Conservation (phyloP, 2,329 filamentous ascomycete genomes). For the Botrytis hyacinthi region DNA sequence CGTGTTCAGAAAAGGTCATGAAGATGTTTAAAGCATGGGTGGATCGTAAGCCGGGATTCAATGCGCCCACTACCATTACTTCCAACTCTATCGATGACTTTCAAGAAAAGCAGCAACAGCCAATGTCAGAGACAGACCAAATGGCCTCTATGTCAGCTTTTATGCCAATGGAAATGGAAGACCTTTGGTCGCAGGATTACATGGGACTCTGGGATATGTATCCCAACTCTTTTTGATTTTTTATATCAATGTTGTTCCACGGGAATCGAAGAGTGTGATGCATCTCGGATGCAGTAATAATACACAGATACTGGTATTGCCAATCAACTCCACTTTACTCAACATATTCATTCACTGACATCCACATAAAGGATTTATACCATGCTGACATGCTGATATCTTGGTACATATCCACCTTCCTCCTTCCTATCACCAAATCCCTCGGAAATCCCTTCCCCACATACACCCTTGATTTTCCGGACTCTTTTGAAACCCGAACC, state of each 20-base stretch:
- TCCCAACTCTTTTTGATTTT: background rate
- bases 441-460: background rate
- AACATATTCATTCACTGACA: background rate
- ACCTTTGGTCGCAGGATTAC: constrained; percentile 13
- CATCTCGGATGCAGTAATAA: background rate
- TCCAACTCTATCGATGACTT: background rate
- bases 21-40: constrained; percentile 8
- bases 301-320: background rate
- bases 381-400: background rate
- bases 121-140: background rate
- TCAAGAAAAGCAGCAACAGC: background rate
- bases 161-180: constrained; percentile 9
- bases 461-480: background rate
- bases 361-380: background rate
- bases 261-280: background rate
- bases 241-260: background rate
- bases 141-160: constrained; percentile 1
- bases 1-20: constrained; percentile 12
- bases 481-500: background rate
- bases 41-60: constrained; percentile 9
- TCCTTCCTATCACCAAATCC: background rate
- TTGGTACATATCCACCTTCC: background rate
- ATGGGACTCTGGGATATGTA: constrained; percentile 16
- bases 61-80: background rate
- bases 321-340: background rate